Evolutionary conservation across 2,329 filamentous ascomycete genomes (phyloP).

Genomic region (Ophiocordyceps robertsii): DNA sequence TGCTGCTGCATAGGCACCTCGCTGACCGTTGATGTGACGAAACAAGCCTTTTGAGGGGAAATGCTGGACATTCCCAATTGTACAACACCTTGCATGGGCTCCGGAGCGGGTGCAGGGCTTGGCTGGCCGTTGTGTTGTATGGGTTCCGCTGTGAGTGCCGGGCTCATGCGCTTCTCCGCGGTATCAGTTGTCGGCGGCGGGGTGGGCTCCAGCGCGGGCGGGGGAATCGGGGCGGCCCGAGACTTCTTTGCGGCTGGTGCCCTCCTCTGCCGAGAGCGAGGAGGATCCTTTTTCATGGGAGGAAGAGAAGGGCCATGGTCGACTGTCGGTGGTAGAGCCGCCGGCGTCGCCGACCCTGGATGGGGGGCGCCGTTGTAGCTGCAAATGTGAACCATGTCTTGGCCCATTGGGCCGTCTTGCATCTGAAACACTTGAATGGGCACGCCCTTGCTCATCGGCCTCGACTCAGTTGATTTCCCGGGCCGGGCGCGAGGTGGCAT

Average conservation of each 20-base stretch:
- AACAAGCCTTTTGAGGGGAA: background rate
- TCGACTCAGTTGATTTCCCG: slow-evolving; percentile 14
- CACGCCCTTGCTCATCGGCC: slow-evolving; percentile 18
- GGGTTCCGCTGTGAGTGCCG: slow-evolving; percentile 1
- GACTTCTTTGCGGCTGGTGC: slow-evolving; percentile 9
- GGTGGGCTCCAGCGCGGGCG: slow-evolving; percentile 16
- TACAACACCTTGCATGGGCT: background rate
- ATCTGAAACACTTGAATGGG: slow-evolving; percentile 31
- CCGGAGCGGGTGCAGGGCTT: background rate
- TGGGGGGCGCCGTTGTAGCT: slow-evolving; percentile 16
- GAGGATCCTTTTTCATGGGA: slow-evolving; percentile 9
- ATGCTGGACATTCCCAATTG: background rate
- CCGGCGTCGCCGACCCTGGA: slow-evolving; percentile 3
- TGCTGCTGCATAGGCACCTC: background rate
- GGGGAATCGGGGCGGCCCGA: slow-evolving; percentile 7
- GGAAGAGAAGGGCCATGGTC: slow-evolving; percentile 7
- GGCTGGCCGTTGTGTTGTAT: background rate
- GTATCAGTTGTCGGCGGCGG: slow-evolving; percentile 26
- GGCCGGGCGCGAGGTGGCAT: slow-evolving; percentile 8
- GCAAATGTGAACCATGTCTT: slow-evolving; percentile 21
- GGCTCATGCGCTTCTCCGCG: slow-evolving; percentile 18
- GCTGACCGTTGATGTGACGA: background rate
- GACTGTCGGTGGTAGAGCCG: slow-evolving; percentile 5
- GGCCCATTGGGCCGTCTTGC: slow-evolving; percentile 19
- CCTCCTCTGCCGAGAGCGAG: slow-evolving; percentile 4